Conservation (phyloP, 2,329 filamentous ascomycete species). For the Aspergillus luchuensis region DNA sequence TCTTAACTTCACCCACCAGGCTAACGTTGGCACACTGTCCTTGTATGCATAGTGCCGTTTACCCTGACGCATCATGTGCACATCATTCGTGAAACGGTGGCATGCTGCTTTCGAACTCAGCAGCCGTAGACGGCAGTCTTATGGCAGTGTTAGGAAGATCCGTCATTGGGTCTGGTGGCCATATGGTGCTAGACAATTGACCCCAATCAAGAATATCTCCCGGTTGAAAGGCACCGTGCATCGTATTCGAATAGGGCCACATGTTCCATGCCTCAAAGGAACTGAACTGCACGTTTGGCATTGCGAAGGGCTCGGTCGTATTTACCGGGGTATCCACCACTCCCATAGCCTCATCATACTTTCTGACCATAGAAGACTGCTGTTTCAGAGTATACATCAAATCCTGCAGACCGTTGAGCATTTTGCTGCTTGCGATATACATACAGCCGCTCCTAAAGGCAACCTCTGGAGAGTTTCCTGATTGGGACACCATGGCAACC, state of each 20-base stretch:
- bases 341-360: no score
- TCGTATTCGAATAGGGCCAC: neutral
- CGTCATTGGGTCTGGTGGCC: no score
- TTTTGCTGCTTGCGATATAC: slow-evolving; percentile 16
- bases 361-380: neutral
- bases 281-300: neutral
- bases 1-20: neutral
- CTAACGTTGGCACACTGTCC: neutral
- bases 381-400: neutral
- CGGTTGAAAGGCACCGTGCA: neutral
- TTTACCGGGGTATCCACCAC: neutral
- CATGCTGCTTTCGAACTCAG: neutral
- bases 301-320: neutral
- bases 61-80: neutral
- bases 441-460: slow-evolving; percentile 21
- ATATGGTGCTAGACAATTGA: neutral
- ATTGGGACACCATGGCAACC: neutral
- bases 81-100: neutral
- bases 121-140: neutral
- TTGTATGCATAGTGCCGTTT: rapidly evolving
- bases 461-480: slow-evolving; percentile 2
- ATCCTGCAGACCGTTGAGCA: neutral
- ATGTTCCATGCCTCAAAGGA: neutral
- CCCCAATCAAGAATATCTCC: neutral
- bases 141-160: neutral